A percentile compares a stretch with the other conserved stretches of the same genome.
phyloP scores from a whole-genome alignment of 257 asterid genomes.

The Nicotiana tabacum region DNA sequence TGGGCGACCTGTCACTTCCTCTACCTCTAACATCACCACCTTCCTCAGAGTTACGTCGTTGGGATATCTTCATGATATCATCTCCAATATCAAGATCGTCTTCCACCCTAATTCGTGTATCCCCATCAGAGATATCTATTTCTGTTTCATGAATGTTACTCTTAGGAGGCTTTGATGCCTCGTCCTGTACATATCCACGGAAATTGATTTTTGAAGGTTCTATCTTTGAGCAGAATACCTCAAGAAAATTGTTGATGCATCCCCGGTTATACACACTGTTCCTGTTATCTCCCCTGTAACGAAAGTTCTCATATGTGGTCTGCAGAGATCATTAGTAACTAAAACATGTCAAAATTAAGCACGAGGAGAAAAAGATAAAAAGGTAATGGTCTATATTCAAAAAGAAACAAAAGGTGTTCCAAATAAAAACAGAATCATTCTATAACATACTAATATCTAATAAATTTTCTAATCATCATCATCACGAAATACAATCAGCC shows the following conservation, averaged over 20 bases:
- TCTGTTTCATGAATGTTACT: constrained; percentile 9
- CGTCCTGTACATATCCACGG: constrained; percentile 24
- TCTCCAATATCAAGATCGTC: constrained; percentile 38
- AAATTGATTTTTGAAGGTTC: constrained; percentile 29
- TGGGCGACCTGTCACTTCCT: constrained; percentile 7
- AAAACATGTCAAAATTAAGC: neutral
- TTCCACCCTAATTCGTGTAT: constrained; percentile 36
- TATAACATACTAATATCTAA: neutral
- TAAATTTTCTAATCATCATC: neutral
- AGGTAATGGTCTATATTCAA: neutral
- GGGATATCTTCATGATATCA: constrained; percentile 38
- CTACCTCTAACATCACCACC: constrained; percentile 9
- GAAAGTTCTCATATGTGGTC: constrained; percentile 69
- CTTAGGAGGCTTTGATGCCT: constrained; percentile 14
- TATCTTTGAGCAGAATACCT: constrained; percentile 34
- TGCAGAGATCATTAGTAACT: constrained; percentile 14
- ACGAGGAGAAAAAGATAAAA: neutral
- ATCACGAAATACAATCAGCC: neutral
- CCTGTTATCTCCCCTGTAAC: constrained; percentile 30
- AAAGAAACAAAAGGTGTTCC: neutral
- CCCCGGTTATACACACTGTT: constrained; percentile 33
- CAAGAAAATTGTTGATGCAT: constrained; percentile 24
- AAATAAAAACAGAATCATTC: neutral
- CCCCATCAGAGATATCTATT: constrained; percentile 10
- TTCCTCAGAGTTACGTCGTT: constrained; percentile 26